phyloP scores from a whole-genome alignment of 768 basidiomycete genomes.

The Leucosporidium scottii region DNA sequence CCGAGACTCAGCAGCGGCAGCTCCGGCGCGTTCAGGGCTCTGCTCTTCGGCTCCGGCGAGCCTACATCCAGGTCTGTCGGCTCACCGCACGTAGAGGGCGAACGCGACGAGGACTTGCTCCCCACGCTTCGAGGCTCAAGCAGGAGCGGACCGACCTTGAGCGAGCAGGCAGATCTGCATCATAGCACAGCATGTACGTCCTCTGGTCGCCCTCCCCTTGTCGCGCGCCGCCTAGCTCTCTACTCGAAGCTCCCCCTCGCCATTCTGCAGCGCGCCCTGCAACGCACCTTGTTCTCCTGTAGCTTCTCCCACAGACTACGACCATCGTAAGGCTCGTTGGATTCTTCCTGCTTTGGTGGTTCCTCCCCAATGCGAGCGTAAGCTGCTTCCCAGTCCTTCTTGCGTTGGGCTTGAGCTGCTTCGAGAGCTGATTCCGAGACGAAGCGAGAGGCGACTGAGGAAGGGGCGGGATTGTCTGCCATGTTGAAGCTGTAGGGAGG shows the following conservation, averaged over 20 bases:
- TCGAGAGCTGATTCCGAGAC: constrained; percentile 43
- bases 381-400: constrained; percentile 45
- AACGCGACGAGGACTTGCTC: too few relatives aligned
- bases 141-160: too few relatives aligned
- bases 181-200: too few relatives aligned
- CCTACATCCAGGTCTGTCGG: too few relatives aligned
- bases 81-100: too few relatives aligned
- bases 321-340: constrained; percentile 40
- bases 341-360: constrained; percentile 38
- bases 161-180: too few relatives aligned
- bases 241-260: background rate
- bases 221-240: background rate
- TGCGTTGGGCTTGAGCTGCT: constrained; percentile 39
- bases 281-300: constrained; percentile 39
- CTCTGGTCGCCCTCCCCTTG: background rate
- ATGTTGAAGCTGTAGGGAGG: too few relatives aligned
- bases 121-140: too few relatives aligned
- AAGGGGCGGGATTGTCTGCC: background rate
- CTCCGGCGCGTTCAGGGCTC: too few relatives aligned
- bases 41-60: too few relatives aligned
- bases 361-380: constrained; percentile 45
- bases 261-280: background rate
- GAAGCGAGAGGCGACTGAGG: constrained; percentile 40
- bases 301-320: constrained; percentile 43
- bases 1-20: too few relatives aligned